These are phyloP conservation scores for Leccinum ochraceum DNA, from an alignment of 768 basidiomycete species.

Conservation along the genomic window DNA sequence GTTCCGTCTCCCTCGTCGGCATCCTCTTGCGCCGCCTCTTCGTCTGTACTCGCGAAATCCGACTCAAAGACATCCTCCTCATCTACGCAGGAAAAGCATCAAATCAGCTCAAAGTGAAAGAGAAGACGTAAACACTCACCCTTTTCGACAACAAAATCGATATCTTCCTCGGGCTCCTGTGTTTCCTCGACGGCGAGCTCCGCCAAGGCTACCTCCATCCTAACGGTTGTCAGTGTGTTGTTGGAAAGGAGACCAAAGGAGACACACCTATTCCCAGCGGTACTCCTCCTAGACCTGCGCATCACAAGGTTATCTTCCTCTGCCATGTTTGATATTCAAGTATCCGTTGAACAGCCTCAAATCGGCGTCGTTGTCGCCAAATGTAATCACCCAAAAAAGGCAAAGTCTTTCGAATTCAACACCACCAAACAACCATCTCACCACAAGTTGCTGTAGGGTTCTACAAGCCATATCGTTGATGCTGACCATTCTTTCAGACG, in stretches of 20 bases:
- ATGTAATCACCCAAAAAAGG: slow-evolving; percentile 5
- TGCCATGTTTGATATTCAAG: slow-evolving; percentile 10
- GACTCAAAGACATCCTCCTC: slow-evolving; percentile 83
- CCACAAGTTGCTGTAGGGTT: neutral
- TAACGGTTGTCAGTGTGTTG: slow-evolving; percentile 28
- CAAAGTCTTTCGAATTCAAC: slow-evolving; percentile 17
- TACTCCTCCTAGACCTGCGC: slow-evolving; percentile 67
- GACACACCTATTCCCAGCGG: slow-evolving; percentile 74
- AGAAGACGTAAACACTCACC: slow-evolving; percentile 39
- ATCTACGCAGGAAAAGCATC: slow-evolving; percentile 42
- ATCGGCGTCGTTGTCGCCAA: neutral
- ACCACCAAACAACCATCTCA: slow-evolving; percentile 10
- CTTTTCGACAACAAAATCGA: slow-evolving; percentile 66
- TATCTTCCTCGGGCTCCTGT: slow-evolving; percentile 68
- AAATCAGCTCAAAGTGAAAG: neutral
- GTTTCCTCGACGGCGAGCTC: no score
- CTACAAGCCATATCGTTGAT: no score
- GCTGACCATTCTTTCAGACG: no score
- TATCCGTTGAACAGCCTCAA: neutral
- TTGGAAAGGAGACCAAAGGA: neutral
- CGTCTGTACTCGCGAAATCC: slow-evolving; percentile 86
- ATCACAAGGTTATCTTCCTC: slow-evolving; percentile 38
- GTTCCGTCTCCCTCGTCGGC: slow-evolving; percentile 56
- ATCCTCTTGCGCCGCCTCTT: slow-evolving; percentile 54
- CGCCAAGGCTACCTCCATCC: slow-evolving; percentile 54